These are phyloP conservation scores for Punctularia strigosozonata DNA, from an alignment of 768 basidiomycete genomes.

Conservation along the genomic window DNA sequence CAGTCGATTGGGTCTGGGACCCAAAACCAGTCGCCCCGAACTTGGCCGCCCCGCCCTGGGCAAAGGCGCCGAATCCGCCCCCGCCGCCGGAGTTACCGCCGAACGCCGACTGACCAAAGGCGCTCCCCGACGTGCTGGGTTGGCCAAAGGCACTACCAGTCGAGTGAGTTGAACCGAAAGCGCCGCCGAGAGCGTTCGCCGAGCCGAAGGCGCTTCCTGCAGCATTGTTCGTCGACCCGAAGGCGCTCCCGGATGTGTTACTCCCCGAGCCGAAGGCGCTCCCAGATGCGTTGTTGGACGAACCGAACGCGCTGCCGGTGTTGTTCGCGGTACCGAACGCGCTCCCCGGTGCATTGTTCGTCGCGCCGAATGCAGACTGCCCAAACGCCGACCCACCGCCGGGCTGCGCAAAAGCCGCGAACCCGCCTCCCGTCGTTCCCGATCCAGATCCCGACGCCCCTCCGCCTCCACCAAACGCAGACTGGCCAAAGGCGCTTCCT, in stretches of 20 bases:
- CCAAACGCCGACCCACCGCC: constrained; percentile 7
- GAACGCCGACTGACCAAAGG: constrained; percentile 7
- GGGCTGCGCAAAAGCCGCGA: too few relatives aligned
- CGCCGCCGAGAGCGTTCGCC: too few relatives aligned
- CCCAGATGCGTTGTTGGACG: too few relatives aligned
- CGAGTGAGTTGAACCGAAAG: background rate
- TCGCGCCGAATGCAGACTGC: constrained; percentile 11
- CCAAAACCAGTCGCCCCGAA: background rate
- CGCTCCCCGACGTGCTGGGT: constrained; percentile 8
- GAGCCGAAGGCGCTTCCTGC: too few relatives aligned
- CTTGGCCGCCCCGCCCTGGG: constrained; percentile 9
- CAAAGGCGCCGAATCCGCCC: constrained; percentile 22
- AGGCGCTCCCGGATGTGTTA: too few relatives aligned
- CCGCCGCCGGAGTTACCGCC: constrained; percentile 2
- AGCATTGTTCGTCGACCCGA: too few relatives aligned
- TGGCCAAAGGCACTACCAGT: constrained; percentile 8
- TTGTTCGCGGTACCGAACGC: too few relatives aligned
- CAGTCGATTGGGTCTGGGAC: background rate
- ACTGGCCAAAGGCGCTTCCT: constrained; percentile 22
- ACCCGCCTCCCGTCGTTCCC: too few relatives aligned
- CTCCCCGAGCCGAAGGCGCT: too few relatives aligned
- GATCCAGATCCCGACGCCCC: too few relatives aligned
- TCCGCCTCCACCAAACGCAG: constrained; percentile 23
- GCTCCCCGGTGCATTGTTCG: too few relatives aligned
- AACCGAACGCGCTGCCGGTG: too few relatives aligned